These are phyloP conservation scores for Citrus unshiu DNA, from an alignment of 345 rosid genomes.

Conservation along the genomic window DNA sequence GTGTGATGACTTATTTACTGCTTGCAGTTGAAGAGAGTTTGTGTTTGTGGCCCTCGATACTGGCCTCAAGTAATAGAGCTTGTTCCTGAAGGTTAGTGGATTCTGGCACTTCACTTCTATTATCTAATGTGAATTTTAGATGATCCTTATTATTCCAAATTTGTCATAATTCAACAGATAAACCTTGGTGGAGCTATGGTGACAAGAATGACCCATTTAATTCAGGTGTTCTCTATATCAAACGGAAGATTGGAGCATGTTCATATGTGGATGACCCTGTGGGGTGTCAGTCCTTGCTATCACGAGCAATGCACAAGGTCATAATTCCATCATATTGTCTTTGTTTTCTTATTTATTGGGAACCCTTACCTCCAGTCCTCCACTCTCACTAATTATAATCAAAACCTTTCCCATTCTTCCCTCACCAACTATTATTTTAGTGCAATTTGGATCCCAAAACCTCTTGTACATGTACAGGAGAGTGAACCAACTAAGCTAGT, in stretches of 20 bases:
- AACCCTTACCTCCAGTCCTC: not conserved
- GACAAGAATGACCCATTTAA: constrained; percentile 71
- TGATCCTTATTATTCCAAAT: constrained; percentile 3
- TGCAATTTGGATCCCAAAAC: not conserved
- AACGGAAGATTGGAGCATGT: constrained; percentile 96
- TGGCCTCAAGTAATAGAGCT: constrained; percentile 92
- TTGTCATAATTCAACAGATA: constrained; percentile 41
- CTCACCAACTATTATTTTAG: not conserved
- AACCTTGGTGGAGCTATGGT: constrained; percentile 81
- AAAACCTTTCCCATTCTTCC: not conserved
- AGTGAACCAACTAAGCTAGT: not conserved
- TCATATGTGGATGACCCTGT: constrained; percentile 94
- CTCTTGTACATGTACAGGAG: not conserved
- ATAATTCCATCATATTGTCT: not conserved
- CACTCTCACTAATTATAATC: not conserved
- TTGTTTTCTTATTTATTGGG: not conserved
- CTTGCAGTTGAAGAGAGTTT: constrained; percentile 72
- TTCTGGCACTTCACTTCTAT: constrained; percentile 17
- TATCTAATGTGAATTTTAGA: constrained; percentile 5
- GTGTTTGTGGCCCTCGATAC: constrained; percentile 95
- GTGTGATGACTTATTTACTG: constrained; percentile 14
- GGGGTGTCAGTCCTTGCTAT: constrained; percentile 88
- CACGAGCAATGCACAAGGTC: constrained; percentile 98
- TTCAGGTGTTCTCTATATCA: constrained; percentile 83
- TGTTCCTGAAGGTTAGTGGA: constrained; percentile 66